Conservation (phyloP, 2,329 filamentous ascomycete species). For the Exophiala calicioides region DNA sequence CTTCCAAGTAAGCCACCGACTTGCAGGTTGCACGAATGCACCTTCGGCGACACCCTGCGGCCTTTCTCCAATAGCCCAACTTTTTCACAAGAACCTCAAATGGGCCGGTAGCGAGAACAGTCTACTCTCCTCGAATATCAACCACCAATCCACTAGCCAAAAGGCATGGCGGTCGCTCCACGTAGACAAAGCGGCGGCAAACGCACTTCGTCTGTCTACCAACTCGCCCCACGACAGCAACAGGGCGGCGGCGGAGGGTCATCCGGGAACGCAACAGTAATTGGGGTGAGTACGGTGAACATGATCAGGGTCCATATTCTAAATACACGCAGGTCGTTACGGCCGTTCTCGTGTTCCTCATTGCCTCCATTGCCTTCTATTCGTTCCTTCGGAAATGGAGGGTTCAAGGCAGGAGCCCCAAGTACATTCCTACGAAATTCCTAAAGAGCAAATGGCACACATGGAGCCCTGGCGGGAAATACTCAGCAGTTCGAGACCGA, state of each 20-base stretch:
- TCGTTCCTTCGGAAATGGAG: conserved; percentile 23
- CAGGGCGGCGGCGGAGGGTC: conserved; percentile 8
- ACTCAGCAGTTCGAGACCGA: conserved; percentile 22
- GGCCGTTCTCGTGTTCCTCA: conserved; percentile 18
- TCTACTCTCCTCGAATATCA: background rate
- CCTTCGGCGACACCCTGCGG: conserved; percentile 1
- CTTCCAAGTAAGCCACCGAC: conserved; percentile 1
- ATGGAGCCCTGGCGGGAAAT: conserved; percentile 30
- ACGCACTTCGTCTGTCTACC: background rate
- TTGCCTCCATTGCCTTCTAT: conserved; percentile 18
- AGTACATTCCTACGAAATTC: conserved; percentile 24
- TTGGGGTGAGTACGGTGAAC: conserved; percentile 20
- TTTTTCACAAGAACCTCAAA: conserved; percentile 7
- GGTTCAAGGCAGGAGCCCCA: conserved; percentile 24
- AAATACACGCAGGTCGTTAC: conserved; percentile 17
- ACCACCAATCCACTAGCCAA: background rate
- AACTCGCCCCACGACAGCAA: conserved; percentile 11
- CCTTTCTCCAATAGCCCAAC: background rate
- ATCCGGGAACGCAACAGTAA: conserved; percentile 15
- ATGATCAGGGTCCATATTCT: background rate
- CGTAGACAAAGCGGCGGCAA: background rate
- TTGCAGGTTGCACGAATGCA: conserved; percentile 6
- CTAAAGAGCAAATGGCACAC: conserved; percentile 28
- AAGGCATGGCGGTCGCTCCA: conserved; percentile 13
- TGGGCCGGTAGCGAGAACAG: conserved; percentile 10